Evolutionary conservation across 108 stramenopile genomes (phyloP).

Genomic region (Stephanodiscus triporus): DNA sequence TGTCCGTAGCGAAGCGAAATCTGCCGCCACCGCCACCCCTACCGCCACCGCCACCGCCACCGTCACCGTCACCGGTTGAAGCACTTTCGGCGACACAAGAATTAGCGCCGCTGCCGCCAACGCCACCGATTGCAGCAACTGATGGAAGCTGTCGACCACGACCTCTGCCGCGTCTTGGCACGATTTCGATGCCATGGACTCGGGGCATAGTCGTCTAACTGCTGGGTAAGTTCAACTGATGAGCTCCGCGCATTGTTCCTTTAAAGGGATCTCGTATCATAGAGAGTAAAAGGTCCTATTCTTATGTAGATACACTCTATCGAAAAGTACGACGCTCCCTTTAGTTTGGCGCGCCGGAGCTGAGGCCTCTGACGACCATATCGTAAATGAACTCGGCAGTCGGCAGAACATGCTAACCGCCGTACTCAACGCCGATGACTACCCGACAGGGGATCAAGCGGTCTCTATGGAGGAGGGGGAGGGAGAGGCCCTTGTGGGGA

Average conservation of each 20-base stretch:
- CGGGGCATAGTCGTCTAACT: constrained; percentile 28
- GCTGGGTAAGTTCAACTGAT: neutral
- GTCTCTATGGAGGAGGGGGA: too few species aligned
- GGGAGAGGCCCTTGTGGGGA: neutral
- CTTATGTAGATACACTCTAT: too few species aligned
- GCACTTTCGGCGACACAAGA: constrained; percentile 17
- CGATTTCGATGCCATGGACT: constrained; percentile 37
- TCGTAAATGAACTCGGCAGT: too few species aligned
- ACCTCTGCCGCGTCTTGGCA: constrained; percentile 25
- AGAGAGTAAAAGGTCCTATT: too few species aligned
- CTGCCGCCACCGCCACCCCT: constrained; percentile 52
- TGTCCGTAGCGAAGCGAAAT: constrained; percentile 39
- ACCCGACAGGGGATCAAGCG: too few species aligned
- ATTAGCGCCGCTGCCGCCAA: neutral
- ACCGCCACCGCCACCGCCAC: constrained; percentile 9
- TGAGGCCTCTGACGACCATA: too few species aligned
- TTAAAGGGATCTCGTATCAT: too few species aligned
- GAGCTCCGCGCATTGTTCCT: too few species aligned
- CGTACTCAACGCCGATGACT: neutral
- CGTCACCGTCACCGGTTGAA: constrained; percentile 19
- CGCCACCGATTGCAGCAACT: neutral
- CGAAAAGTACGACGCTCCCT: too few species aligned
- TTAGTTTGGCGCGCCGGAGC: too few species aligned
- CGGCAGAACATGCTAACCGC: neutral
- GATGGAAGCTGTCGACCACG: neutral